Evolutionary conservation across 1,284 basidiomycete genomes (phyloP).

Genomic region (Puccinia novopanici): DNA sequence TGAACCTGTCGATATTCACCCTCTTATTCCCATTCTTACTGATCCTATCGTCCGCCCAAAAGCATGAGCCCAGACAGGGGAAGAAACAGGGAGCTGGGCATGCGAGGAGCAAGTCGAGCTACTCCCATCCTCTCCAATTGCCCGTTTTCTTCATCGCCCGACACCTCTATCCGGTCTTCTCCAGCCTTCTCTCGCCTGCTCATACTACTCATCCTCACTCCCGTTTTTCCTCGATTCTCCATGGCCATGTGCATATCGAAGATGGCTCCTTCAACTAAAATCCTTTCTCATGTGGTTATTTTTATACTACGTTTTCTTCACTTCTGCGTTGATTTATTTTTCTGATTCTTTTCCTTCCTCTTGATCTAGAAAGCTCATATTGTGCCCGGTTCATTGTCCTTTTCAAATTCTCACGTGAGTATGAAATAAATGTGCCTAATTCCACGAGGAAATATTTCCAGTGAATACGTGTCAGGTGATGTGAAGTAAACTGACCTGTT

Average conservation of each 20-base stretch:
- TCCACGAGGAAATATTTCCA: too few species aligned
- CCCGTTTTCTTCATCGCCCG: constrained; percentile 5
- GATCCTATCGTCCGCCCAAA: constrained; percentile 7
- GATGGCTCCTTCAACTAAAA: constrained; percentile 3
- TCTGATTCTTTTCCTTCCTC: neutral
- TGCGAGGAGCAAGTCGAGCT: neutral
- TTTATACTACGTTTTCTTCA: too few species aligned
- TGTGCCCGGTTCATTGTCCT: too few species aligned
- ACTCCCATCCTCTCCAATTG: neutral
- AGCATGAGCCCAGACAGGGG: neutral
- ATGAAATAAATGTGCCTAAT: too few species aligned
- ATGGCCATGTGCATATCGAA: constrained; percentile 17
- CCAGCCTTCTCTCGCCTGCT: neutral
- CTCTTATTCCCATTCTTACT: constrained; percentile 40
- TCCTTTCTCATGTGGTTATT: too few species aligned
- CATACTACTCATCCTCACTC: neutral
- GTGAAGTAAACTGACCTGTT: too few species aligned
- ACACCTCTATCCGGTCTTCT: neutral
- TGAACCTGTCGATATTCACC: constrained; percentile 36
- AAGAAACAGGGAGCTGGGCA: neutral
- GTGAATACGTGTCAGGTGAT: too few species aligned
- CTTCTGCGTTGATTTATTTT: too few species aligned
- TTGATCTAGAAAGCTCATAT: too few species aligned
- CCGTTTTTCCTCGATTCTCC: neutral
- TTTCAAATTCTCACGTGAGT: too few species aligned